Conservation (phyloP, 345 rosid species). For the Camelina hispida region DNA sequence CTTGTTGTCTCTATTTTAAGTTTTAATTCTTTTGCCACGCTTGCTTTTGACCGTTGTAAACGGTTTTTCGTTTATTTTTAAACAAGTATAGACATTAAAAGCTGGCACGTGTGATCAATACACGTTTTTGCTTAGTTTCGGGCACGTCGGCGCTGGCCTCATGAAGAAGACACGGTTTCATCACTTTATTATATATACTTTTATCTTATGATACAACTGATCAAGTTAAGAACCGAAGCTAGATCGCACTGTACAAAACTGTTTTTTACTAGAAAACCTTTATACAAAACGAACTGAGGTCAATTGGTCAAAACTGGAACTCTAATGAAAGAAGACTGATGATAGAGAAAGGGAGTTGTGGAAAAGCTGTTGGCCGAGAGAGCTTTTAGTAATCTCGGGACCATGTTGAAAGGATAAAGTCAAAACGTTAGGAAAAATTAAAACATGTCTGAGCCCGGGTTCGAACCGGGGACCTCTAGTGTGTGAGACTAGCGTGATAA, state of each 20-base stretch:
- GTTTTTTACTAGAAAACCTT: too few species aligned
- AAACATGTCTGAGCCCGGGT: constrained; percentile 65
- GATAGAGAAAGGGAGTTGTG: too few species aligned
- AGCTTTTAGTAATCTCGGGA: too few species aligned
- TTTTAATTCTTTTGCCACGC: constrained; percentile 28
- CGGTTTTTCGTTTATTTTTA: constrained; percentile 33
- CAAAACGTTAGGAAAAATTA: too few species aligned
- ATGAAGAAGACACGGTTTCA: constrained; percentile 24
- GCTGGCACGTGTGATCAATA: constrained; percentile 32
- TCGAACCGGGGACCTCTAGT: constrained; percentile 82
- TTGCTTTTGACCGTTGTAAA: constrained; percentile 40
- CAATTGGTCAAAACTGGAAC: too few species aligned
- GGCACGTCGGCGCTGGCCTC: constrained; percentile 37
- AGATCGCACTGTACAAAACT: too few species aligned
- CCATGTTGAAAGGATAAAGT: too few species aligned
- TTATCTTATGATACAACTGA: not conserved
- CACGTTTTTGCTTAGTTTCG: constrained; percentile 35
- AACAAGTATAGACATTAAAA: constrained; percentile 24
- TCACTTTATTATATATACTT: not conserved
- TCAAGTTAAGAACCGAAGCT: constrained; percentile 5
- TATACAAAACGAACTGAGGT: too few species aligned
- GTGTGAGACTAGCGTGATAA: constrained; percentile 87
- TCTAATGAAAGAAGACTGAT: too few species aligned
- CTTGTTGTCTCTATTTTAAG: constrained; percentile 36
- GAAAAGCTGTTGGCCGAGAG: too few species aligned